Conservation (phyloP, 2,329 filamentous ascomycete genomes). For the Microsporum audouinii region DNA sequence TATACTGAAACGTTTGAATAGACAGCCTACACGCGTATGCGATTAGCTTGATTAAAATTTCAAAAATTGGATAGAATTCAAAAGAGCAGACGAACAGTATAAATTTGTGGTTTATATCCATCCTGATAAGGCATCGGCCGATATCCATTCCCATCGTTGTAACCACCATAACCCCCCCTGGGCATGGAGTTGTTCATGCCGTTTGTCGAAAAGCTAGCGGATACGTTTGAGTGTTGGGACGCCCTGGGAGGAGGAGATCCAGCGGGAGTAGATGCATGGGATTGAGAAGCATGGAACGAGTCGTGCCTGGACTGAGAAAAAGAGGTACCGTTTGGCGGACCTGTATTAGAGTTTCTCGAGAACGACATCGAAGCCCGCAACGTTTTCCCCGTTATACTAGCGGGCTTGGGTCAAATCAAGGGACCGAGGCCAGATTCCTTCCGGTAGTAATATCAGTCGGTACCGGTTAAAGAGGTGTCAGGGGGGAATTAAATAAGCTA, state of each 20-base stretch:
- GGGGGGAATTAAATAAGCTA: neutral
- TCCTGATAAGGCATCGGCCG: slow-evolving; percentile 28
- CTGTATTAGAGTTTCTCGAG: slow-evolving; percentile 28
- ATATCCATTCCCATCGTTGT: slow-evolving; percentile 33
- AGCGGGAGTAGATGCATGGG: slow-evolving; percentile 35
- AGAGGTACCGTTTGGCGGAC: slow-evolving; percentile 28
- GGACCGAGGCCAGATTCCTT: neutral
- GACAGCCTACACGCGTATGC: slow-evolving; percentile 9
- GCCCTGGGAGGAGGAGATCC: slow-evolving; percentile 34
- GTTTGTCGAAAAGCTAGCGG: slow-evolving; percentile 29
- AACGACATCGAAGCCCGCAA: slow-evolving; percentile 25
- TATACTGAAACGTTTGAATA: slow-evolving; percentile 72
- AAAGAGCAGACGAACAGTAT: slow-evolving; percentile 28
- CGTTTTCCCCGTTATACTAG: slow-evolving; percentile 17
- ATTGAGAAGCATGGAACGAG: slow-evolving; percentile 36
- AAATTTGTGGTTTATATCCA: slow-evolving; percentile 37
- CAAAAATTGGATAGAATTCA: neutral
- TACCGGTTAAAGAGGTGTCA: neutral
- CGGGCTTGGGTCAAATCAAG: slow-evolving; percentile 21
- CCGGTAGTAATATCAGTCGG: neutral
- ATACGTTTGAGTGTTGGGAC: slow-evolving; percentile 34
- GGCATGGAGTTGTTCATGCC: slow-evolving; percentile 24
- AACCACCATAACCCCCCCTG: slow-evolving; percentile 28
- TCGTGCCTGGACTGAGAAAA: slow-evolving; percentile 32
- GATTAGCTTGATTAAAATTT: neutral